Evolutionary conservation across 2,329 filamentous ascomycete genomes (phyloP), one percentile per base, ranked within the genome.

Genomic region (Aspergillus sp.): DNA sequence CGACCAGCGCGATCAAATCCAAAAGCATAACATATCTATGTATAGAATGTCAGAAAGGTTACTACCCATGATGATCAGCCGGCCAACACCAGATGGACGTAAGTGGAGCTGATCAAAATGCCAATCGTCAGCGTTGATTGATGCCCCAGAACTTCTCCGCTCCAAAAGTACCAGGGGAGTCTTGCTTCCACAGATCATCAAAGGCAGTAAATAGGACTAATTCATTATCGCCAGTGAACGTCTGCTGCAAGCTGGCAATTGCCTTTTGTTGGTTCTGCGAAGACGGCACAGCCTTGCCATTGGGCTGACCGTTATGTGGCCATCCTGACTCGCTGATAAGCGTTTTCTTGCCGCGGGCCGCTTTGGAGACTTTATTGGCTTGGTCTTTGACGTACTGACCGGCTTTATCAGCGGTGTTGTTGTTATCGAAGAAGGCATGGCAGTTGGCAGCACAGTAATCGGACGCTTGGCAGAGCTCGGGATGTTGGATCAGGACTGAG

Each of bases 321-420:
- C 92, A 96, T 54, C 92, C 92, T 3, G 89, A 88, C 80, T 96
- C 92, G 1, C 90, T 92, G 66, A 96, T 87, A 39, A 94, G 81
- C 32, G 90, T 83, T 49, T 83, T 81, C 75, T 91, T 89, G 23
- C 77, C 77, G 54, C 83, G 85, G 3, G 78, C 79, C 3, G 70
- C 68, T 6, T 74, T 66, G 17, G 78, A 78, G 60, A 88, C 78
- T 6, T 68, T 73, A 27, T 78, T 70, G 6, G 80, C 83, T 64
- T 88, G 86, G 25, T 80, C 78, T 41, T 80, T 74, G 41, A 92
- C 84, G 75, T 91, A 96, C 0, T 73, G 67, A 3, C 92, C 92
- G 2, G 91, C 87, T 32, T 85, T 75, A 0, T 79, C 75, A 1
- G 91, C 84, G 2, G 75, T 73, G 25, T 84, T 84, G 50, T 84